These are phyloP conservation scores for Ramaria sp. DNA, from an alignment of 768 basidiomycete species.

Conservation along the genomic window DNA sequence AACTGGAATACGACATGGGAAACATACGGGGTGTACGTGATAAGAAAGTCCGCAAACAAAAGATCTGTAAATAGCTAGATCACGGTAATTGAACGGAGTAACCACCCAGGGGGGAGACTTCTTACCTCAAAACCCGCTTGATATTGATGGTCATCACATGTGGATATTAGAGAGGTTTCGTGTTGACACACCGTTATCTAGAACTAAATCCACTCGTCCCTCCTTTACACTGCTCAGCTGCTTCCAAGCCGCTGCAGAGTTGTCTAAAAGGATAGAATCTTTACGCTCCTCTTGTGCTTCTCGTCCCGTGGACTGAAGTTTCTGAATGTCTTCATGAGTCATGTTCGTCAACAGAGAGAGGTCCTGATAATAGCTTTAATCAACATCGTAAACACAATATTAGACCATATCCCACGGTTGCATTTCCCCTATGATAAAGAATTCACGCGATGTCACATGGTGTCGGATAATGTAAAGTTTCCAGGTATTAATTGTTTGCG, in stretches of 20 bases:
- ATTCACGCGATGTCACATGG: no score
- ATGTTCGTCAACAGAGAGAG: constrained; percentile 83
- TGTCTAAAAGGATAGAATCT: constrained; percentile 75
- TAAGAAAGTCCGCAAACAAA: constrained; percentile 86
- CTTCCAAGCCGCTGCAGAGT: constrained; percentile 66
- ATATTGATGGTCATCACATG: not conserved
- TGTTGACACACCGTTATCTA: constrained; percentile 68
- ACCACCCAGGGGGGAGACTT: not conserved
- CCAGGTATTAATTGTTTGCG: constrained; percentile 5
- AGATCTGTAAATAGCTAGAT: constrained; percentile 82
- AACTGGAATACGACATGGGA: constrained; percentile 85
- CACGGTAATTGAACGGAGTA: not conserved
- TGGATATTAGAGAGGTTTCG: constrained; percentile 1
- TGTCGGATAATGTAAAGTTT: no score
- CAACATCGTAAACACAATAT: not conserved
- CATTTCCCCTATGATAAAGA: constrained; percentile 66
- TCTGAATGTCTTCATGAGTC: constrained; percentile 68
- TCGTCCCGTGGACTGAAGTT: constrained; percentile 71
- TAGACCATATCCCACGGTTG: constrained; percentile 47
- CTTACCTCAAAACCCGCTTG: constrained; percentile 83
- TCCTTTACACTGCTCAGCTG: constrained; percentile 46
- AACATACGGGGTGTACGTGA: constrained; percentile 80
- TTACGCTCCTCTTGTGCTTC: constrained; percentile 71
- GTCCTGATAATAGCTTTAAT: constrained; percentile 43
- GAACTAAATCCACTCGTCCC: constrained; percentile 66